Evolutionary conservation across 768 basidiomycete species (phyloP).

Genomic region (Calvatia gigantea): DNA sequence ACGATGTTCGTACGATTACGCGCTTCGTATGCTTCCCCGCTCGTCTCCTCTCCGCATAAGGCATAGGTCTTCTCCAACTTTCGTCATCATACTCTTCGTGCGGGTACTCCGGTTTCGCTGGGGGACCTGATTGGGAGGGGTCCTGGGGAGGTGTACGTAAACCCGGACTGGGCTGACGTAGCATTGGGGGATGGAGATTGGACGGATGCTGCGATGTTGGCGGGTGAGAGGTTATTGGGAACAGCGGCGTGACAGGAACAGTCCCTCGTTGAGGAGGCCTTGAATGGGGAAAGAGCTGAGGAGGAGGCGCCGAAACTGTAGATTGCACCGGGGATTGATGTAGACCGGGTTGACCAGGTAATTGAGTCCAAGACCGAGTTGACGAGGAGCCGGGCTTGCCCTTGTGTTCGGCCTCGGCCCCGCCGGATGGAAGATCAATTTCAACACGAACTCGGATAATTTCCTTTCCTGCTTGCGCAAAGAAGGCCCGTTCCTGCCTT

Average conservation of each 20-base stretch:
- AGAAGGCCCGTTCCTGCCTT: conserved; percentile 76
- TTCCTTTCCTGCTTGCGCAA: conserved; percentile 74
- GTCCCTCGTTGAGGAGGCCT: conserved; percentile 30
- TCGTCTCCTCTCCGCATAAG: conserved; percentile 68
- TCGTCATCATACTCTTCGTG: conserved; percentile 66
- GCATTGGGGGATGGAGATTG: conserved; percentile 31
- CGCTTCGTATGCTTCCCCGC: conserved; percentile 80
- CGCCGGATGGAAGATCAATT: conserved; percentile 48
- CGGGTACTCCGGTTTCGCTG: conserved; percentile 32
- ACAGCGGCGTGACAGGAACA: conserved; percentile 31
- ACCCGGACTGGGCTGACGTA: conserved; percentile 29
- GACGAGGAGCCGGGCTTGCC: conserved; percentile 19
- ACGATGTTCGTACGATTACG: conserved; percentile 73
- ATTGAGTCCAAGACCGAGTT: conserved; percentile 23
- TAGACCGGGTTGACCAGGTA: conserved; percentile 15
- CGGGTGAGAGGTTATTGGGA: conserved; percentile 28
- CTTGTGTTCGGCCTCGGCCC: conserved; percentile 25
- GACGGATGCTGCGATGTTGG: conserved; percentile 26
- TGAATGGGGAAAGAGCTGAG: conserved; percentile 31
- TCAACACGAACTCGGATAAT: conserved; percentile 74
- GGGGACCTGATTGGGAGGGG: conserved; percentile 27
- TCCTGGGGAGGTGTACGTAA: conserved; percentile 49
- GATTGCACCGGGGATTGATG: conserved; percentile 30
- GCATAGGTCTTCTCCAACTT: conserved; percentile 69
- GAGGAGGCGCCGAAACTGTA: conserved; percentile 22